phyloP scores from a whole-genome alignment of 2,329 filamentous ascomycete genomes.

The Talaromyces albobiverticillius region DNA sequence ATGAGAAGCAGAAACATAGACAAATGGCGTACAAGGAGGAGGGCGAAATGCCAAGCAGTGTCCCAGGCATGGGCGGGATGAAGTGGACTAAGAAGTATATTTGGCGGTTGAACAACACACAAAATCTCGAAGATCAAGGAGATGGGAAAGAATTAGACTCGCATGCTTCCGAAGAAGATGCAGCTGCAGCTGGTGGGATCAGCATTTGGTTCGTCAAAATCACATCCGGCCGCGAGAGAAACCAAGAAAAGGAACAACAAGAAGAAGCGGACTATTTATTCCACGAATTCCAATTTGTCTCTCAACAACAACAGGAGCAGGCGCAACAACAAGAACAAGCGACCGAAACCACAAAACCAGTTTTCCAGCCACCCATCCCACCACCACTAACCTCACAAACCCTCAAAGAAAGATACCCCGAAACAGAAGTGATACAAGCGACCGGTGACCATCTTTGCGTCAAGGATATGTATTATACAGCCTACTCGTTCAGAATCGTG shows the following conservation, averaged over 20 bases:
- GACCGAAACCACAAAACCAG: not conserved
- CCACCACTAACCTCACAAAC: slow-evolving; percentile 1
- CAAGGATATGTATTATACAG: slow-evolving; percentile 46
- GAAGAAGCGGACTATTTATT: slow-evolving; percentile 44
- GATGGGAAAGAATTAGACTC: too few species aligned
- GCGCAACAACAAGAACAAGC: not conserved
- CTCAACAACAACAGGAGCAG: not conserved
- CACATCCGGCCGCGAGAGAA: slow-evolving; percentile 10
- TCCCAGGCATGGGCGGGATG: slow-evolving; percentile 24
- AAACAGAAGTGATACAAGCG: slow-evolving; percentile 33
- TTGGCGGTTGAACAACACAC: slow-evolving; percentile 34
- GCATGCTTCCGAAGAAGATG: not conserved
- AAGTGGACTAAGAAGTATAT: slow-evolving; percentile 44
- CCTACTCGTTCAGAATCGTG: slow-evolving; percentile 40
- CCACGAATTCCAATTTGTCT: slow-evolving; percentile 38
- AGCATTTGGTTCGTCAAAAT: slow-evolving; percentile 48
- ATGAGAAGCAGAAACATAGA: slow-evolving; percentile 5
- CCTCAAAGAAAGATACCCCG: slow-evolving; percentile 4
- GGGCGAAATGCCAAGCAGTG: slow-evolving; percentile 35
- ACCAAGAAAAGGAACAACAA: slow-evolving; percentile 12
- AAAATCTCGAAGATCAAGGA: too few species aligned
- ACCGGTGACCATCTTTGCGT: slow-evolving; percentile 44
- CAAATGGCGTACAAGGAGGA: slow-evolving; percentile 43
- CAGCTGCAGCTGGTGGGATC: slow-evolving; percentile 21
- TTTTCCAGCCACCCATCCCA: slow-evolving; percentile 21